Evolutionary conservation across 2,329 filamentous ascomycete genomes (phyloP).

Genomic region (Colletotrichum lupini): DNA sequence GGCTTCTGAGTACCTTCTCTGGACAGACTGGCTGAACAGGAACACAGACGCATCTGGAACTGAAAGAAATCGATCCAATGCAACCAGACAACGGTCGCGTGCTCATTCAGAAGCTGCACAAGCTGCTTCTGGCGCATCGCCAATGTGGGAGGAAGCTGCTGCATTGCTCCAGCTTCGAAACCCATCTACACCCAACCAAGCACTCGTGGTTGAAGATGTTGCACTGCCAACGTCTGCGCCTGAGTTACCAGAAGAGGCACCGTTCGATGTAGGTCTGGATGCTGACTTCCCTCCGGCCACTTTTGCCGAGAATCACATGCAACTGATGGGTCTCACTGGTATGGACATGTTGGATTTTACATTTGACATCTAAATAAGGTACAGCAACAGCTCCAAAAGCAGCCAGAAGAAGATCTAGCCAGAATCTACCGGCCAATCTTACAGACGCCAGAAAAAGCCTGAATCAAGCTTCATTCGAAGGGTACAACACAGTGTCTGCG

Average conservation of each 20-base stretch:
- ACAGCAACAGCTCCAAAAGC: no score
- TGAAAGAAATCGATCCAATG: no score
- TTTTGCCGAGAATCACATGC: slow-evolving; percentile 38
- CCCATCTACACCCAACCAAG: background rate
- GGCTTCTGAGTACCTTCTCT: no score
- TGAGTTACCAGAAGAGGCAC: no score
- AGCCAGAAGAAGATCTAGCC: no score
- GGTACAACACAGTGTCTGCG: slow-evolving; percentile 73
- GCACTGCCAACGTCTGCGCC: no score
- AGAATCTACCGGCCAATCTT: no score
- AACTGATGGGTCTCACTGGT: slow-evolving; percentile 39
- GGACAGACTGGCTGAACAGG: no score
- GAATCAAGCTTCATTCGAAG: slow-evolving; percentile 73
- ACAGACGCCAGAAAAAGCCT: background rate
- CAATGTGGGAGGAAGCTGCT: slow-evolving; percentile 15
- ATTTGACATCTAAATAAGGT: background rate
- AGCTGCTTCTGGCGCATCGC: background rate
- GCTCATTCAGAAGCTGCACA: background rate
- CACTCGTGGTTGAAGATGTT: background rate
- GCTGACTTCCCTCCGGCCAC: slow-evolving; percentile 13
- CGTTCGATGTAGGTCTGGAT: background rate
- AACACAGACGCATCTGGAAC: no score
- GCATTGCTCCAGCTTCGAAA: slow-evolving; percentile 14
- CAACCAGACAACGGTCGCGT: no score
- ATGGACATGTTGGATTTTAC: slow-evolving; percentile 39